Conservation (phyloP, 352 stramenopile species). For the Salisapilia sapeloensis region DNA sequence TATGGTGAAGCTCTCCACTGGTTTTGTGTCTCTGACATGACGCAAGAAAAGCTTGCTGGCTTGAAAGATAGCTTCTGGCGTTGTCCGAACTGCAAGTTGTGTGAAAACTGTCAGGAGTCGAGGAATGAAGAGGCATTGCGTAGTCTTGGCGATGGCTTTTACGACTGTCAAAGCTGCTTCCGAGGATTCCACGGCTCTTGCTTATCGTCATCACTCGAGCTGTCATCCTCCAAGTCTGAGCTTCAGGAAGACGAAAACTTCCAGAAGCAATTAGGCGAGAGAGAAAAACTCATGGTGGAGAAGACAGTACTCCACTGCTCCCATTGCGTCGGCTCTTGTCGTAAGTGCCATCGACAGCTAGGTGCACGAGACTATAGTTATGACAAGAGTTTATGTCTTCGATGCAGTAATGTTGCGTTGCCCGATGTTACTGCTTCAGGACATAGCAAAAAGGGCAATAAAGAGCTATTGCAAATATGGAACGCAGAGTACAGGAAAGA, state of each 20-base stretch:
- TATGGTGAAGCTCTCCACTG: conserved; percentile 91
- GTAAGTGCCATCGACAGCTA: background rate
- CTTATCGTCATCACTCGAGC: conserved; percentile 6
- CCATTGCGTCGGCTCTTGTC: no score
- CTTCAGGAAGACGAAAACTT: conserved; percentile 3
- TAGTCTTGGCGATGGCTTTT: no score
- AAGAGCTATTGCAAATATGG: conserved; percentile 43
- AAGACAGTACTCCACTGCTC: no score
- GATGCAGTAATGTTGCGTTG: conserved; percentile 28
- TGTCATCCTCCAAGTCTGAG: conserved; percentile 3
- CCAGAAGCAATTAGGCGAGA: no score
- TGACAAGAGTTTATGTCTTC: conserved; percentile 32
- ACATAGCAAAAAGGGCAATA: conserved; percentile 26
- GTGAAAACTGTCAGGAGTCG: conserved; percentile 79
- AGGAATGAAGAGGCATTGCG: conserved; percentile 2
- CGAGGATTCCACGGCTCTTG: conserved; percentile 10
- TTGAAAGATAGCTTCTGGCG: conserved; percentile 75
- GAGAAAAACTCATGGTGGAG: conserved; percentile 1
- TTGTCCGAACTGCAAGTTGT: conserved; percentile 93
- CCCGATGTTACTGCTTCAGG: conserved; percentile 28
- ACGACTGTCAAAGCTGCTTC: conserved; percentile 8
- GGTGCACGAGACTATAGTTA: conserved; percentile 43
- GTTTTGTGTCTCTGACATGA: conserved; percentile 74
- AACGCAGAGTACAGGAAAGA: conserved; percentile 19
- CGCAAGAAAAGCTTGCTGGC: conserved; percentile 9